Percentiles rank a stretch among this genome's conserved stretches.
Conservation (phyloP, 331 rosid genomes). For the Dryas integrifolia region DNA sequence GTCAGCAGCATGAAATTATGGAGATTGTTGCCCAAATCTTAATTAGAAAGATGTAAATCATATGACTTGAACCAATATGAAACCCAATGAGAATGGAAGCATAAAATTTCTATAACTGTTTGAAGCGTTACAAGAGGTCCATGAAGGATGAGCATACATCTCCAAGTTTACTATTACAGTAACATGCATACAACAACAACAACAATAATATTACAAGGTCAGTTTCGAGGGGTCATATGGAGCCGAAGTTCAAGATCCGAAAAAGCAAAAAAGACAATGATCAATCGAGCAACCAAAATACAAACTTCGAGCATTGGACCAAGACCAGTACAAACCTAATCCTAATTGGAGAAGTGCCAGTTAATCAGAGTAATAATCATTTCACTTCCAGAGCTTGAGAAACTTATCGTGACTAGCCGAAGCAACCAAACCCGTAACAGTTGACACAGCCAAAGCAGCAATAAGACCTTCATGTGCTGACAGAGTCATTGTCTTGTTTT, state of each 20-base stretch:
- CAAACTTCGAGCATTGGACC: conserved; percentile 7
- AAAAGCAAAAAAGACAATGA: not conserved
- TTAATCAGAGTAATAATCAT: conserved; percentile 19
- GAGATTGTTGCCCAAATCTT: no score
- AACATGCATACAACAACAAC: not conserved
- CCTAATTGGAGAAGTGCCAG: conserved; percentile 20
- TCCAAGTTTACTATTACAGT: conserved; percentile 3
- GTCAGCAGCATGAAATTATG: no score
- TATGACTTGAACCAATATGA: not conserved
- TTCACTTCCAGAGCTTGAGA: conserved; percentile 81
- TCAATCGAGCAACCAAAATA: not conserved
- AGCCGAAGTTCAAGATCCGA: not conserved
- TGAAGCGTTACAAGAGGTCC: not conserved
- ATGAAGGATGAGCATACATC: not conserved
- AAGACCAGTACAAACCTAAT: conserved; percentile 3
- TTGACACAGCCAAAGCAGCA: conserved; percentile 67
- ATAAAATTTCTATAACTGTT: not conserved
- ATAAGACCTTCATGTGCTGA: conserved; percentile 82
- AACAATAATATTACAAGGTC: conserved; percentile 8
- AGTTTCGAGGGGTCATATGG: conserved; percentile 2
- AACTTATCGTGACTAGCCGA: conserved; percentile 84
- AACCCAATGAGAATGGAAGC: not conserved
- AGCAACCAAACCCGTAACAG: conserved; percentile 71
- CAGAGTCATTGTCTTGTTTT: conserved; percentile 79
- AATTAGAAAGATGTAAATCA: no score